Percentiles rank a stretch among this genome's conserved stretches.
Conservation (phyloP, 2,329 filamentous ascomycete species). For the Epichloe brachyelytri region DNA sequence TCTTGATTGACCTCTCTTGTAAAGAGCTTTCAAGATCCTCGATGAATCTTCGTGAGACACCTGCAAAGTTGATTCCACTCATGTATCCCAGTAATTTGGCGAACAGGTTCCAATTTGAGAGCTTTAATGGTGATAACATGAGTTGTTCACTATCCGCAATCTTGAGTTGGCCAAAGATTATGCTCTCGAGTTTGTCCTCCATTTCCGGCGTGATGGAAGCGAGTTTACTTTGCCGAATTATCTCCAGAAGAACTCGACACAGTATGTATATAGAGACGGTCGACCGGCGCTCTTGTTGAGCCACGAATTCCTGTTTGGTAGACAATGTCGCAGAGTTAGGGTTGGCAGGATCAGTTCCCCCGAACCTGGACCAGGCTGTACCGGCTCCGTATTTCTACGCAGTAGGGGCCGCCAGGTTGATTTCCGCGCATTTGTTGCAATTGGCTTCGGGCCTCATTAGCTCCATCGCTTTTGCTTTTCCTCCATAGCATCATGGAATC, state of each 20-base stretch:
- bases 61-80: slow-evolving; percentile 82
- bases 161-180: slow-evolving; percentile 93
- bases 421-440: slow-evolving; percentile 38
- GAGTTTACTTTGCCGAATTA: slow-evolving; percentile 80
- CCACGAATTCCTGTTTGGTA: slow-evolving; percentile 55
- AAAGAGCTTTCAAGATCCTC: slow-evolving; percentile 67
- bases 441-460: slow-evolving; percentile 51
- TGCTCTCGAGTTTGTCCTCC: slow-evolving; percentile 85
- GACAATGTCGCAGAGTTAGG: slow-evolving; percentile 28
- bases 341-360: slow-evolving; percentile 16
- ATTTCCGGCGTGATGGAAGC: slow-evolving; percentile 77
- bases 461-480: slow-evolving; percentile 86
- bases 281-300: slow-evolving; percentile 75
- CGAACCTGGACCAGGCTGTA: slow-evolving; percentile 28
- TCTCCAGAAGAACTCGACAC: slow-evolving; percentile 84
- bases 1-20: slow-evolving; percentile 61
- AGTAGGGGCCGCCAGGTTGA: slow-evolving; percentile 36
- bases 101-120: slow-evolving; percentile 94
- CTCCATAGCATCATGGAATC: slow-evolving; percentile 98
- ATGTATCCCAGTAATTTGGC: slow-evolving; percentile 88
- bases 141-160: slow-evolving; percentile 75
- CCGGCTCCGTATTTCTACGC: slow-evolving; percentile 63
- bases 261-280: slow-evolving; percentile 94
- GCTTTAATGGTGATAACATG: slow-evolving; percentile 63
- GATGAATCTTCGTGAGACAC: slow-evolving; percentile 71